Base-by-base conservation (phyloP, 2,329 filamentous ascomycete species). In the Aspergillus cejpii region DNA sequence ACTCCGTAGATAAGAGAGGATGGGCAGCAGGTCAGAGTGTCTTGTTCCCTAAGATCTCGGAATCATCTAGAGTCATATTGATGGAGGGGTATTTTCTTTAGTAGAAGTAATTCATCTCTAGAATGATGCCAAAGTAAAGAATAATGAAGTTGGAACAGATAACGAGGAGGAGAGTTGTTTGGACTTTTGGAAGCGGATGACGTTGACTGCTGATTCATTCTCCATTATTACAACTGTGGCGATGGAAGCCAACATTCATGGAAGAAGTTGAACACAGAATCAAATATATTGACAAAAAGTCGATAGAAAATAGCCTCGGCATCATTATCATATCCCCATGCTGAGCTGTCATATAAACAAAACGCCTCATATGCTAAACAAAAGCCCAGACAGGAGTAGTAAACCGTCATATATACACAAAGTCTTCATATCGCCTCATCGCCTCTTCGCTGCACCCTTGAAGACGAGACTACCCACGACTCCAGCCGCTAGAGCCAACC, bases 401-500 rank as follows among this genome's bases (percentile, higher is more conserved):
- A 8, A n/a, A 17, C 4, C 31, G 17, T 34, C 14, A 34, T 34
- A 34, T 34, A 34, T 34, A 34, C 31, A 34, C 31, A 23, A 14
- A 38, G 12, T 23, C n/a, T n/a, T 14, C 15, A 12, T 2, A 2
- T 11, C 17, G 1, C 3, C 6, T 34, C 31, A 76, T 52, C 70
- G 82, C 69, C 80, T 80, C 53, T 82, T 78, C 49, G 84, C 10
- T 5, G 31, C 69, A 51, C 88, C 87, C 68, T 81, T 84, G 64
- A 97, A 78, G 52, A 98, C 66, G 60, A 97, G 80, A 11, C 88
- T 89, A 26, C 91, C 92, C 12, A 97, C 82, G 12, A 96, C 82
- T n/a, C 91, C 92, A 2, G 90, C 92, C 2, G 87, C 91, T 50
- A 97, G 84, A 43, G 91, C 90, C 44, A 97, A 79, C 24, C 92